Evolutionary conservation across 129 eudicot species (phyloP).

Genomic region (Escallonia rubra): DNA sequence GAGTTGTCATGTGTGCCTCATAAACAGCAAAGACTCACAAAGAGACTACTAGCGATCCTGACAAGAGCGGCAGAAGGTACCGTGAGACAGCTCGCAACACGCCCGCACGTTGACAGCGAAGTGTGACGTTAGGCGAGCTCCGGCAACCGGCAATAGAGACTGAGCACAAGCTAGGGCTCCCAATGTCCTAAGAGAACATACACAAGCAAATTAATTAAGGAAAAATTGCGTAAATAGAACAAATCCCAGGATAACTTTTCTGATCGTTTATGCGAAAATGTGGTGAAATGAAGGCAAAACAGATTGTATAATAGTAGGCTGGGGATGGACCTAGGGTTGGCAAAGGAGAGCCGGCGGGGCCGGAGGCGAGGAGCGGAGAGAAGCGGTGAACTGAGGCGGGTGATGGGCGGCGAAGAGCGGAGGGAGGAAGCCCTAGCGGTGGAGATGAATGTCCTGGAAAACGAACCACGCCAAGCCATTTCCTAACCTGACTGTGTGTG

Average conservation of each 20-base stretch:
- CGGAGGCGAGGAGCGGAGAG: slow-evolving; percentile 43
- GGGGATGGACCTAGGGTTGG: slow-evolving; percentile 53
- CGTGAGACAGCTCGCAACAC: slow-evolving; percentile 79
- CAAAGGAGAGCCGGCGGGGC: slow-evolving; percentile 53
- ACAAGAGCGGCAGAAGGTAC: slow-evolving; percentile 99
- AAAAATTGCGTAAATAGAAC: neutral
- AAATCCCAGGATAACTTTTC: too few species aligned
- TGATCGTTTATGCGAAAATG: too few species aligned
- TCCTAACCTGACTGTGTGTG: neutral
- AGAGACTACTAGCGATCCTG: slow-evolving; percentile 88
- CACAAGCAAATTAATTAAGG: neutral
- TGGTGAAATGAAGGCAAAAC: neutral
- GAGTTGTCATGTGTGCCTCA: slow-evolving; percentile 13
- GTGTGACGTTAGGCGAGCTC: slow-evolving; percentile 55
- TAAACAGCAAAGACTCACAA: slow-evolving; percentile 63
- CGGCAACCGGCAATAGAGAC: slow-evolving; percentile 60
- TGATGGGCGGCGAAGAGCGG: slow-evolving; percentile 57
- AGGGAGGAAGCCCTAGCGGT: slow-evolving; percentile 55
- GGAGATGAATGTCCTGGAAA: slow-evolving; percentile 69
- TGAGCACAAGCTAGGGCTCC: slow-evolving; percentile 76
- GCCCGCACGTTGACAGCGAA: slow-evolving; percentile 56
- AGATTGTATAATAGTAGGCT: neutral
- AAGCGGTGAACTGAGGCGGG: slow-evolving; percentile 56
- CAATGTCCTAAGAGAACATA: slow-evolving; percentile 40
- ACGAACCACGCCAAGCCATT: slow-evolving; percentile 92